Evolutionary conservation across 2,329 filamentous ascomycete genomes (phyloP).

Genomic region (Alternaria brassicae): DNA sequence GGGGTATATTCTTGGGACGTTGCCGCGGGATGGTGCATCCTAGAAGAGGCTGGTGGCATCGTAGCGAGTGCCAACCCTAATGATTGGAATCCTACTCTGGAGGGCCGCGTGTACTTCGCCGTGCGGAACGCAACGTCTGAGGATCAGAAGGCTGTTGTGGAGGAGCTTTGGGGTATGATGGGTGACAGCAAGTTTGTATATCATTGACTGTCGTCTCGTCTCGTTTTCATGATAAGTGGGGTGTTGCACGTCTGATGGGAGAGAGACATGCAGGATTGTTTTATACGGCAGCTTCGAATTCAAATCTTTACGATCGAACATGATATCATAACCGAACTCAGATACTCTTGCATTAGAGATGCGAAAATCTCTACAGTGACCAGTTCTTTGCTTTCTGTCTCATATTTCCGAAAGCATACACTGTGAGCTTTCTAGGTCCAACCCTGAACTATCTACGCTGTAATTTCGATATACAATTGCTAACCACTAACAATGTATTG

Average conservation of each 20-base stretch:
- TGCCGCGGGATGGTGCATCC: constrained; percentile 48
- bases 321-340: not conserved
- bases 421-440: not conserved
- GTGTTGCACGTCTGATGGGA: not conserved
- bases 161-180: constrained; percentile 49
- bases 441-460: not conserved
- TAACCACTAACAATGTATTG: too few species aligned
- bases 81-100: constrained; percentile 44
- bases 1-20: constrained; percentile 50
- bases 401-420: not conserved
- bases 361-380: not conserved
- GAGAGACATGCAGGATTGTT: not conserved
- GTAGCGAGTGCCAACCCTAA: constrained; percentile 48
- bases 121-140: constrained; percentile 40
- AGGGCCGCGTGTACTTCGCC: constrained; percentile 46
- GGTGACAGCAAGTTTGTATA: constrained; percentile 43
- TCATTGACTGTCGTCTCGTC: not conserved
- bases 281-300: too few species aligned
- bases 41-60: constrained; percentile 49
- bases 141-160: constrained; percentile 43
- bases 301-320: not conserved
- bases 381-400: not conserved
- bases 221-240: not conserved
- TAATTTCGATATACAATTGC: accelerated
- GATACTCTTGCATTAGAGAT: too few species aligned